Evolutionary conservation across 768 basidiomycete species (phyloP), one percentile per base, ranked within the genome.

Genomic region (Boletellus ananas): DNA sequence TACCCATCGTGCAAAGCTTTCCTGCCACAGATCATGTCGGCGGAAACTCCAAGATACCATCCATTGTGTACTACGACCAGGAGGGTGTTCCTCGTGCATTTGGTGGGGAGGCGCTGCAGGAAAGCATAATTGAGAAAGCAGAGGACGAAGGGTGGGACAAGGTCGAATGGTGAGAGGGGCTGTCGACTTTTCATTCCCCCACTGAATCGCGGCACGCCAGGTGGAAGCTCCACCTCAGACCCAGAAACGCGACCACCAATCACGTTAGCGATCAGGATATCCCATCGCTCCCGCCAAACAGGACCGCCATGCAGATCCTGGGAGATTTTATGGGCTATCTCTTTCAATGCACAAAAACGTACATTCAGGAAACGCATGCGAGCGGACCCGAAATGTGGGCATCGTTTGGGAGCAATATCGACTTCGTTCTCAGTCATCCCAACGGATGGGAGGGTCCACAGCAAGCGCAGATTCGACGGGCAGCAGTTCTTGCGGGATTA

Each of bases 321-420:
- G 61, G 69, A 0, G 80, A 82, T 55, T 80, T 79, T 46, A 63
- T 81, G 56, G 38, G 43, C 18, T 80, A 81, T 54, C 67, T 80
- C 7, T 70, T 73, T 34, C 52, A 61, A 20, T 78, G 77, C 45
- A 66, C 77, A 0, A 61, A 54, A 45, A 66, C 57, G 3, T 81
- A 74, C 44, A 73, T 81, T 23, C 62, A 73, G 51, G 75, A 79
- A 41, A 72, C 70, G 0, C 73, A 79, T 39, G 66, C 70, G 0
- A 73, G 67, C 43, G 78, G 78, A 4, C 51, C 36, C 2, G 62
- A 62, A 3, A 57, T 78, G 45, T 78, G 75, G 76, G 27, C 52
- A 3, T 75, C 77, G 7, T 62, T 79, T 6, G 67, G 70, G 43
- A 41, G 61, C 6, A 65, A 65, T 3, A 72, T 74, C 10, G 71